phyloP scores from a whole-genome alignment of 192 early-diverging fungal genomes.

The Oehlia diaphana region DNA sequence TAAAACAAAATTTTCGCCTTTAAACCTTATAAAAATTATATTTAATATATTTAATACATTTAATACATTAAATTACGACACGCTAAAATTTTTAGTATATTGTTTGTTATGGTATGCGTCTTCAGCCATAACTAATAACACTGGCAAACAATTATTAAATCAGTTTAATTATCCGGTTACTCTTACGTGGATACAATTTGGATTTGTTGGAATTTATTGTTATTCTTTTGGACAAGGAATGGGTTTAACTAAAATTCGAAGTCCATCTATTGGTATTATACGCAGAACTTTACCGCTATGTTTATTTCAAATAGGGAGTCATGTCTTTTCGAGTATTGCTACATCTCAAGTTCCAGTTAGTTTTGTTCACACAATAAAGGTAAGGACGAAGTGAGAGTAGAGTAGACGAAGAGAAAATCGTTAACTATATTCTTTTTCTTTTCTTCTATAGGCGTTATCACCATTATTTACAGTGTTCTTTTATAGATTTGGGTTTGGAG shows the following conservation, averaged over 20 bases:
- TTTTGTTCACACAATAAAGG: constrained; percentile 90
- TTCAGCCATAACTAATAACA: constrained; percentile 83
- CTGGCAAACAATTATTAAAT: constrained; percentile 77
- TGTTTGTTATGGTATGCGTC: constrained; percentile 81
- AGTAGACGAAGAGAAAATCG: background rate
- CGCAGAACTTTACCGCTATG: constrained; percentile 68
- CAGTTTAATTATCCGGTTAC: constrained; percentile 80
- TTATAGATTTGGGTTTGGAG: constrained; percentile 68
- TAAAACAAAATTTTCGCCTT: too few species aligned
- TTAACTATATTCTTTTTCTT: background rate
- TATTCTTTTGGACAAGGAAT: constrained; percentile 43
- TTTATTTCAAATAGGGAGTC: constrained; percentile 81
- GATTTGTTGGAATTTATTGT: constrained; percentile 69
- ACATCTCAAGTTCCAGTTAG: constrained; percentile 78
- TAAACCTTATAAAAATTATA: background rate
- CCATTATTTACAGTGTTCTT: constrained; percentile 85
- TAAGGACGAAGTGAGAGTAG: constrained; percentile 35
- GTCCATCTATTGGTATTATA: constrained; percentile 54
- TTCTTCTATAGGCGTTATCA: constrained; percentile 61
- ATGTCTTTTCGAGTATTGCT: constrained; percentile 78
- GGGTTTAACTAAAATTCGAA: constrained; percentile 54
- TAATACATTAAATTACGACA: constrained; percentile 31
- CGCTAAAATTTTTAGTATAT: constrained; percentile 60
- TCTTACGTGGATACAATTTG: constrained; percentile 82
- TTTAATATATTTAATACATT: background rate